Base-by-base conservation (phyloP, 495 filamentous ascomycete genomes). In the Hyaloscypha bicolor region DNA sequence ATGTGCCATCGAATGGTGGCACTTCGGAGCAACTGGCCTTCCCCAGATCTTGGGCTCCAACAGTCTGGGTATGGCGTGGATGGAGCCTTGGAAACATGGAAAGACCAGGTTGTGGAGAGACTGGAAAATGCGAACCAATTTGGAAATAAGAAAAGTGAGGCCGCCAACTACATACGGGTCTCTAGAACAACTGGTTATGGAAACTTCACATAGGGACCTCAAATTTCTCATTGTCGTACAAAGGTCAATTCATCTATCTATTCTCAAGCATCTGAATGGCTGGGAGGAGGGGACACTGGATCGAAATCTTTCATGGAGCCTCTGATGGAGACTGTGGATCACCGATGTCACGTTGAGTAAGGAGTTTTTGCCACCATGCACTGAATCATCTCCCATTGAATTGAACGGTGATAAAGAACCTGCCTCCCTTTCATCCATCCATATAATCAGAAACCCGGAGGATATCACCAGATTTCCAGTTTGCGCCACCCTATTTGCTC, bases 401-500 rank as follows among this genome's bases (percentile, higher is more conserved):
- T n/a, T 9, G 3, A 48, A 59, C 30, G 37, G 19, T 61, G 37
- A 48, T 61, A 14, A 48, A 35, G 32, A 37, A 59, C 21, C 56
- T 31, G 22, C 29, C 55, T 22, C 33, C 33, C 21, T 60, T 22
- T 25, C 48, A 31, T 64, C 63, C 60, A 66, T 63, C 53, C 60
- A 60, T 22, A 63, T 59, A 58, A 55, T 56, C 31, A 70, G 35
- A 9, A 58, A 63, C 42, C 60, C 60, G 21, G 45, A 11, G 58
- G 61, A 69, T 60, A 59, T 60, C 25, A 19, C 66, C 8, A 31
- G 22, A 29, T n/a, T 67, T 37, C 61, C 63, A 16, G 32, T 53
- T 21, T 71, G 60, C 69, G 69, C 69, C 69, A 64, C 53, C 60
- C 60, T 45, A 68, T 62, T 39, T 56, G 42, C 58, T 45, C 16